A percentile compares a stretch with the other conserved stretches of the same genome.
Evolutionary conservation across 345 rosid genomes (phyloP).

Genomic region (Xanthoceras sorbifolium): DNA sequence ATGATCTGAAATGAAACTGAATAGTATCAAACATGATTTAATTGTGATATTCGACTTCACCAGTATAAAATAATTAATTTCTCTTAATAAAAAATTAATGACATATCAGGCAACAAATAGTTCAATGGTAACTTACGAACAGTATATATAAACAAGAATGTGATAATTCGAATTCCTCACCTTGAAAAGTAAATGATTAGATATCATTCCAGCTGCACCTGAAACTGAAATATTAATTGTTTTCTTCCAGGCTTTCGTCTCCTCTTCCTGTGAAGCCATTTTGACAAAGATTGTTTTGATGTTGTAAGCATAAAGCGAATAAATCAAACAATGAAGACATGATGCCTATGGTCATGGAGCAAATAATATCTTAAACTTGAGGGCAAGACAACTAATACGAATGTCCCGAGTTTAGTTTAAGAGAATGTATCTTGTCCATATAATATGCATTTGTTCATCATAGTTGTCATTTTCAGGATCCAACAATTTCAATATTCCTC

Average conservation of each 20-base stretch:
- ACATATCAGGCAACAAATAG: neutral
- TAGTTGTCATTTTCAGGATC: neutral
- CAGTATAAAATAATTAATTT: neutral
- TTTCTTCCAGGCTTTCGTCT: conserved; percentile 94
- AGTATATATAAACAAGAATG: neutral
- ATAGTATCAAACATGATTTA: neutral
- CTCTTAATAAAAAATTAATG: neutral
- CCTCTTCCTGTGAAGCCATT: conserved; percentile 65
- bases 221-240: conserved; percentile 75
- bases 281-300: neutral
- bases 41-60: neutral
- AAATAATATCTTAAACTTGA: neutral
- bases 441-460: neutral
- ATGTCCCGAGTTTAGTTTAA: neutral
- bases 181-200: conserved; percentile 95
- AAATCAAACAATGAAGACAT: neutral
- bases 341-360: neutral
- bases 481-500: neutral
- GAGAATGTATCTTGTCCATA: neutral
- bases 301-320: neutral
- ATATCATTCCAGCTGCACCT: conserved; percentile 97
- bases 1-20: neutral
- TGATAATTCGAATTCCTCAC: conserved; percentile 40
- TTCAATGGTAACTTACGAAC: neutral
- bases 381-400: neutral